A percentile compares a stretch with the other conserved stretches of the same genome.
Conservation (phyloP, 23 red algal genomes). For the Chondrus crispus region DNA sequence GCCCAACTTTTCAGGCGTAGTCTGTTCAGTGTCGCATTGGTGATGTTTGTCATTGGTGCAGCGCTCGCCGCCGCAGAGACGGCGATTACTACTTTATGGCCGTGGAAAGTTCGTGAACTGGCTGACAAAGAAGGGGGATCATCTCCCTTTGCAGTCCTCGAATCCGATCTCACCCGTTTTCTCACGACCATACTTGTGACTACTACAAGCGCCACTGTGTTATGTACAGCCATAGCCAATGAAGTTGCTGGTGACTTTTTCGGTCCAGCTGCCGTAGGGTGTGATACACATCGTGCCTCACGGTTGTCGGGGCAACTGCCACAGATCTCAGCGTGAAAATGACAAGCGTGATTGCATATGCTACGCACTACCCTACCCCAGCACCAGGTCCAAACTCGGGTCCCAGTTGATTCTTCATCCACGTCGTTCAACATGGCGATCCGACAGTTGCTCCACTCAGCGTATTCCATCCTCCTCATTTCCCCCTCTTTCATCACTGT, state of each 20-base stretch:
- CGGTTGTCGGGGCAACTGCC: no score
- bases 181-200: conserved; percentile 96
- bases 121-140: conserved; percentile 73
- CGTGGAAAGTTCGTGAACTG: conserved; percentile 97
- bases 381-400: no score
- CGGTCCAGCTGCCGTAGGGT: conserved; percentile 77
- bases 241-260: conserved; percentile 84
- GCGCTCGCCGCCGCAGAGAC: conserved; percentile 95
- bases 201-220: conserved; percentile 78
- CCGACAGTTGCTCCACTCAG: no score
- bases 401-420: no score
- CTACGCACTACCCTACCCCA: no score
- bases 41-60: conserved; percentile 67
- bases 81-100: conserved; percentile 94
- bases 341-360: no score
- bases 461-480: no score
- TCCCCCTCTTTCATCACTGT: no score
- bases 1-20: conserved; percentile 1
- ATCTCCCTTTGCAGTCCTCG: conserved; percentile 79
- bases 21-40: conserved; percentile 14
- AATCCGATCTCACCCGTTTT: conserved; percentile 92
- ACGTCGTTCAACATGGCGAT: no score
- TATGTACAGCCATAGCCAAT: conserved; percentile 90
- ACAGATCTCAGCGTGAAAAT: no score
- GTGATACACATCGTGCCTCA: no score